phyloP scores from a whole-genome alignment of 129 eudicot genomes.

The sunflower (Helianthus annuus) region DNA sequence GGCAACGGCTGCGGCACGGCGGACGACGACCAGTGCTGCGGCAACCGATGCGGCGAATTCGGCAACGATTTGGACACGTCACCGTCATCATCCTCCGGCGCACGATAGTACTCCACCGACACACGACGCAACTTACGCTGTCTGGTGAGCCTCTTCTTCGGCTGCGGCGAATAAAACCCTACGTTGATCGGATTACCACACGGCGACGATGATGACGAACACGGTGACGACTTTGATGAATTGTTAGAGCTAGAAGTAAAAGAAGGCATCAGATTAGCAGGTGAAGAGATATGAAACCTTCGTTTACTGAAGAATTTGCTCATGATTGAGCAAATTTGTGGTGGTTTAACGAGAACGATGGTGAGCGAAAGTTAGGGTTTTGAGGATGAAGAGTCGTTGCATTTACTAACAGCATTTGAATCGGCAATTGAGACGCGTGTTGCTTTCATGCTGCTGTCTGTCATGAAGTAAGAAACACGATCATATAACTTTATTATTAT shows the following conservation, averaged over 20 bases:
- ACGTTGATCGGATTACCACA: slow-evolving; percentile 25
- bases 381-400: slow-evolving; percentile 27
- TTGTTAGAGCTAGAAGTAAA: slow-evolving; percentile 14
- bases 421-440: slow-evolving; percentile 25
- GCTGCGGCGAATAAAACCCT: slow-evolving; percentile 26
- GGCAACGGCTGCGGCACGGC: slow-evolving; percentile 86
- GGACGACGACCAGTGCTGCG: slow-evolving; percentile 56
- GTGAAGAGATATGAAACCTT: slow-evolving; percentile 36
- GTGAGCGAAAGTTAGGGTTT: neutral
- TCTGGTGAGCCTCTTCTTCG: slow-evolving; percentile 52
- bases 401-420: slow-evolving; percentile 40
- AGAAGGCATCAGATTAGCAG: slow-evolving; percentile 42
- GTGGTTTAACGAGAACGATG: no score
- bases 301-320: slow-evolving; percentile 34
- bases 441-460: slow-evolving; percentile 11
- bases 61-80: slow-evolving; percentile 47
- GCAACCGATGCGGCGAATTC: slow-evolving; percentile 25
- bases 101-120: slow-evolving; percentile 44
- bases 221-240: slow-evolving; percentile 36
- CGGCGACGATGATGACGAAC: slow-evolving; percentile 47
- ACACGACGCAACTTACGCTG: slow-evolving; percentile 51
- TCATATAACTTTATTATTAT: neutral
- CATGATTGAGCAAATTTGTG: slow-evolving; percentile 13
- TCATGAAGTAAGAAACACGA: slow-evolving; percentile 31
- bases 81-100: slow-evolving; percentile 12